Conservation (phyloP, 2,329 filamentous ascomycete species). For the Trichoderma koningii region DNA sequence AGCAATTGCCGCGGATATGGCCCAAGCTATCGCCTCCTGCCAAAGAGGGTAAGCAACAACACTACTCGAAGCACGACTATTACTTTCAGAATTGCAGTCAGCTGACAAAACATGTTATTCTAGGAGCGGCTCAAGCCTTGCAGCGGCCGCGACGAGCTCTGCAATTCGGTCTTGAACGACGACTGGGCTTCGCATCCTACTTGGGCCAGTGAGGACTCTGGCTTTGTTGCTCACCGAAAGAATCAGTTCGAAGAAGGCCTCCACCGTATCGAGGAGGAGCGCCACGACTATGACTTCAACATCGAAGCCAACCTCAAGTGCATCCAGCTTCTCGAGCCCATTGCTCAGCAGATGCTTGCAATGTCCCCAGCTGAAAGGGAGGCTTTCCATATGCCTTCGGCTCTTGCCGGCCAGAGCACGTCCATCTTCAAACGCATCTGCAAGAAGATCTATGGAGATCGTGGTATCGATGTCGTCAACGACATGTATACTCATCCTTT, state of each 20-base stretch:
- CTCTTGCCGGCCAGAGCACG: conserved; percentile 88
- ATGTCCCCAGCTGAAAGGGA: conserved; percentile 73
- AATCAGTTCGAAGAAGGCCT: conserved; percentile 93
- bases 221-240: conserved; percentile 96
- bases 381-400: conserved; percentile 75
- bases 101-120: conserved; percentile 27
- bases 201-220: conserved; percentile 97
- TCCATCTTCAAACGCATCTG: conserved; percentile 96
- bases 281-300: conserved; percentile 97
- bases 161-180: conserved; percentile 89
- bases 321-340: conserved; percentile 92
- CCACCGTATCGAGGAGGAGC: conserved; percentile 95
- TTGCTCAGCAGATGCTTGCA: conserved; percentile 84
- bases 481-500: conserved; percentile 84
- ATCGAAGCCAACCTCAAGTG: conserved; percentile 95
- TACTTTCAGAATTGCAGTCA: background rate
- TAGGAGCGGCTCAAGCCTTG: conserved; percentile 86
- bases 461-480: conserved; percentile 80
- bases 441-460: conserved; percentile 95
- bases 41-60: conserved; percentile 64
- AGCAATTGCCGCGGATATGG: conserved; percentile 95
- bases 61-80: too few species aligned
- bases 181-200: conserved; percentile 99
- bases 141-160: conserved; percentile 92
- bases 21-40: conserved; percentile 90